Conservation (phyloP, 129 eudicot genomes). For the Cynara cardunculus region DNA sequence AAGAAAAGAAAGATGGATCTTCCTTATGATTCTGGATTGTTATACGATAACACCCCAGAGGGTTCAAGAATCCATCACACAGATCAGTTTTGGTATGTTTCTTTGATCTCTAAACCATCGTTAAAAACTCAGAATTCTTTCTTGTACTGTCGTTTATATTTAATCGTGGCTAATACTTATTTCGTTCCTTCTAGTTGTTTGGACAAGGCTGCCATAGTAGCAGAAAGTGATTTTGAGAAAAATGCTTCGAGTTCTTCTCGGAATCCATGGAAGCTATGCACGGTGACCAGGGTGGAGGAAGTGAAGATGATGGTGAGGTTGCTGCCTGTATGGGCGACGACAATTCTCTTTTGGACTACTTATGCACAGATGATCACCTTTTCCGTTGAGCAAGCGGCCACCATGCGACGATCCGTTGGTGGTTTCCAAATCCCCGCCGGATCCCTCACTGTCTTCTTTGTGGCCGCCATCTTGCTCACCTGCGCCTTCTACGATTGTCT, state of each 20-base stretch:
- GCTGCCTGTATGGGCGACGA: constrained; percentile 93
- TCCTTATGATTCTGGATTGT: constrained; percentile 53
- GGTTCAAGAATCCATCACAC: constrained; percentile 68
- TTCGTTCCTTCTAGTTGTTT: constrained; percentile 36
- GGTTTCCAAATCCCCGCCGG: constrained; percentile 91
- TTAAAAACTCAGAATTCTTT: neutral
- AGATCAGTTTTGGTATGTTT: constrained; percentile 58
- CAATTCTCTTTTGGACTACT: constrained; percentile 89
- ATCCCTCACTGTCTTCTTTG: constrained; percentile 91
- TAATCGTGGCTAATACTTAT: neutral
- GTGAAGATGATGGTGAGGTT: constrained; percentile 85
- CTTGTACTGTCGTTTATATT: neutral
- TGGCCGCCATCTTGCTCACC: constrained; percentile 68
- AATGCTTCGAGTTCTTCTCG: constrained; percentile 13
- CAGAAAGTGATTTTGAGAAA: constrained; percentile 57
- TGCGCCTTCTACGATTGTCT: constrained; percentile 70
- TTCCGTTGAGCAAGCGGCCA: constrained; percentile 91
- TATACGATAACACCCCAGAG: constrained; percentile 64
- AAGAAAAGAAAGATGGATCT: constrained; percentile 54
- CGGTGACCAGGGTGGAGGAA: constrained; percentile 89
- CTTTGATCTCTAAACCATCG: neutral
- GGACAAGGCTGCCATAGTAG: constrained; percentile 94
- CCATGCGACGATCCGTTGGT: constrained; percentile 68
- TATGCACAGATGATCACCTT: constrained; percentile 97
- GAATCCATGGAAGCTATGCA: constrained; percentile 90